Evolutionary conservation across 2,329 filamentous ascomycete species (phyloP).

Genomic region (Moelleriella libera): DNA sequence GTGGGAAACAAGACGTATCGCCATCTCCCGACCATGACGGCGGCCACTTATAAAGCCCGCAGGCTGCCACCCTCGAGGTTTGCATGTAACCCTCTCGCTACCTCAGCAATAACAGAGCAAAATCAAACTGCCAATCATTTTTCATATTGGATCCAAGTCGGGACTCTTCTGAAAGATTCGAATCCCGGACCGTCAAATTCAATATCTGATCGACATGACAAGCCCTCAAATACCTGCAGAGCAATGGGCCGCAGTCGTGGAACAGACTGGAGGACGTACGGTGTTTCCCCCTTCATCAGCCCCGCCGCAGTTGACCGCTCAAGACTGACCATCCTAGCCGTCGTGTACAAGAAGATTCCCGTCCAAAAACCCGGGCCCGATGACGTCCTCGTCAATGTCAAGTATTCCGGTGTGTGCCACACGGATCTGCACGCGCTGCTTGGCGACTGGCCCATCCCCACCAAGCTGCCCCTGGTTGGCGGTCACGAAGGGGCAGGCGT

Average conservation of each 20-base stretch:
- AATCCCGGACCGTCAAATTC: too few species aligned
- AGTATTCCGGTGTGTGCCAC: slow-evolving; percentile 83
- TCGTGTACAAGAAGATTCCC: slow-evolving; percentile 67
- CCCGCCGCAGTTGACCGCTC: too few species aligned
- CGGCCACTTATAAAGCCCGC: too few species aligned
- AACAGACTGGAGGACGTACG: slow-evolving; percentile 61
- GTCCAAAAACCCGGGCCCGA: slow-evolving; percentile 71
- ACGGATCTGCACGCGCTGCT: slow-evolving; percentile 70
- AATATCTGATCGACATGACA: slow-evolving; percentile 12
- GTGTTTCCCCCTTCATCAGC: slow-evolving; percentile 9
- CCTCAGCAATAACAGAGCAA: too few species aligned
- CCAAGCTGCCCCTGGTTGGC: slow-evolving; percentile 75
- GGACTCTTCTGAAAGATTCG: too few species aligned
- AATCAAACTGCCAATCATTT: too few species aligned
- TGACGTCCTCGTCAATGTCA: slow-evolving; percentile 85
- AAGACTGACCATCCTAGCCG: too few species aligned
- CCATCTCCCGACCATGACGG: too few species aligned
- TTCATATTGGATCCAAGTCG: too few species aligned
- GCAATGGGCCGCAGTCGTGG: slow-evolving; percentile 87
- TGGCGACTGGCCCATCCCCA: slow-evolving; percentile 77
- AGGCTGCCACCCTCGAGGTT: too few species aligned
- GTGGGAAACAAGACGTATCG: too few species aligned
- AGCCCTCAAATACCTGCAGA: slow-evolving; percentile 50
- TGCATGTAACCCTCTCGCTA: too few species aligned
- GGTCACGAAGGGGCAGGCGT: slow-evolving; percentile 70